Conservation (phyloP, 768 basidiomycete species). For the Podaxis sp. region DNA sequence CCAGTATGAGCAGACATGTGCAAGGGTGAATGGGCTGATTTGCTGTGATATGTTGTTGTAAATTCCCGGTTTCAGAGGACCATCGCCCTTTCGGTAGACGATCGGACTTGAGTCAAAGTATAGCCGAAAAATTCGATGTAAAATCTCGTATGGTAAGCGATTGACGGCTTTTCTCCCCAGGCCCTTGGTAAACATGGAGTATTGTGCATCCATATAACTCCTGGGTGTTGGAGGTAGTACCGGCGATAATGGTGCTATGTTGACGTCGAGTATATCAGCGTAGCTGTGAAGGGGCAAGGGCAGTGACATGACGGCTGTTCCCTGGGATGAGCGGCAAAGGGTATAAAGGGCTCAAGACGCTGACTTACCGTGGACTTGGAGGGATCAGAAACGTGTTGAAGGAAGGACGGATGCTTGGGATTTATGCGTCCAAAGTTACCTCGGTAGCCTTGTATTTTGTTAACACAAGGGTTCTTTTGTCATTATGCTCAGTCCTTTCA, state of each 20-base stretch:
- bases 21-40: background rate
- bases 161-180: background rate
- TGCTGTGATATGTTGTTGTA: slow-evolving; percentile 5
- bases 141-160: background rate
- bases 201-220: background rate
- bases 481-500: background rate
- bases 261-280: background rate
- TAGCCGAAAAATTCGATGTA: background rate
- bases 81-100: background rate
- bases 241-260: background rate
- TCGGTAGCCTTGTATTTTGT: background rate
- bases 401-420: background rate
- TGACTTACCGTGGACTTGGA: background rate
- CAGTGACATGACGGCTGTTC: background rate
- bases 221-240: background rate
- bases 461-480: background rate
- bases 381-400: background rate
- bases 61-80: background rate
- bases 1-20: slow-evolving; percentile 3
- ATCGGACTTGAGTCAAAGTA: background rate
- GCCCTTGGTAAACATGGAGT: background rate
- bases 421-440: background rate
- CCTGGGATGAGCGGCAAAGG: background rate
- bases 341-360: background rate
- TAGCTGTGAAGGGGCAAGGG: background rate